Evolutionary conservation across 1,284 basidiomycete species (phyloP).

Genomic region (Vanrija humicola): DNA sequence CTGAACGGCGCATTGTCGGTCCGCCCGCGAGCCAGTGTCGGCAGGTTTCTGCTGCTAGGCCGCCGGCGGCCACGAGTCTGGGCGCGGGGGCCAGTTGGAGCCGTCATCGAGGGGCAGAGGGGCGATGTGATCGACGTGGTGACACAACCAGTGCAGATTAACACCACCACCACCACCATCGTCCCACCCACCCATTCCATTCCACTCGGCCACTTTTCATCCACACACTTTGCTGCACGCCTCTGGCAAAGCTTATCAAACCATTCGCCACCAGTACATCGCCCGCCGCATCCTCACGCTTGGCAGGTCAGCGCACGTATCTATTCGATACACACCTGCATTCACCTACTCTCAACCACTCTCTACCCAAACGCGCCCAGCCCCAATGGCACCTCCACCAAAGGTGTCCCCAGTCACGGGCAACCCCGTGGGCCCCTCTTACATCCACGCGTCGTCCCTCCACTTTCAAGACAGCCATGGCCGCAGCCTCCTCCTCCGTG

Average conservation of each 20-base stretch:
- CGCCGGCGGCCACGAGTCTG: too few relatives aligned
- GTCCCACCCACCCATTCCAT: background rate
- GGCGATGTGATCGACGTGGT: too few relatives aligned
- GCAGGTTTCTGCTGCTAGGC: too few relatives aligned
- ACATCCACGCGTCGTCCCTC: conserved; percentile 63
- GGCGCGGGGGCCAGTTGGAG: too few relatives aligned
- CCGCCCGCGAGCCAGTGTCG: too few relatives aligned
- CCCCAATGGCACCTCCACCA: conserved; percentile 40
- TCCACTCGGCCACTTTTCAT: background rate
- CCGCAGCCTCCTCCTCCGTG: conserved; percentile 78
- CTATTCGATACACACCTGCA: background rate
- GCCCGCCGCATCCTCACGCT: background rate
- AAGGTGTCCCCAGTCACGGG: conserved; percentile 66
- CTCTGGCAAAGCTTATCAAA: too few relatives aligned
- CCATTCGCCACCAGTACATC: too few relatives aligned
- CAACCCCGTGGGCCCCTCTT: conserved; percentile 47
- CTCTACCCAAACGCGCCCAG: background rate
- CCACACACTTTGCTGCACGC: too few relatives aligned
- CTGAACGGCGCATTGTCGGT: too few relatives aligned
- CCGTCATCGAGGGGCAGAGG: too few relatives aligned
- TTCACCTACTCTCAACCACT: too few relatives aligned
- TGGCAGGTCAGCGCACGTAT: background rate
- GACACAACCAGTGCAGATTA: too few relatives aligned
- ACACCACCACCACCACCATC: background rate
- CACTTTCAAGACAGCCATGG: conserved; percentile 82